phyloP scores from a whole-genome alignment of 2,329 filamentous ascomycete species.

The Nothopassalora personata region DNA sequence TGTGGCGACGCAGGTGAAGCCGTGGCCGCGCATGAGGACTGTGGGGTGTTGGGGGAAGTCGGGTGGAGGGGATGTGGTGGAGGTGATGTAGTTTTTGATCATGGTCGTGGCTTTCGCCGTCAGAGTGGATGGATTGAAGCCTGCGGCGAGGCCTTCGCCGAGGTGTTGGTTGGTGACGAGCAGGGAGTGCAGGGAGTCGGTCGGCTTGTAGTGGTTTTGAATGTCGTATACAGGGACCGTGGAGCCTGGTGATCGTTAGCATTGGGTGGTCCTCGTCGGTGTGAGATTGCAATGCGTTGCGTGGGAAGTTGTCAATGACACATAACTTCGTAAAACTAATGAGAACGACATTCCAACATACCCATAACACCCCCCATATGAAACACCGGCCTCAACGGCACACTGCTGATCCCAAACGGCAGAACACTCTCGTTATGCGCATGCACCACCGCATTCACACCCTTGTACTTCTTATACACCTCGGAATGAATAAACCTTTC shows the following conservation, averaged over 20 bases:
- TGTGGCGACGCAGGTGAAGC: constrained; percentile 40
- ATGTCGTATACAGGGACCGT: constrained; percentile 34
- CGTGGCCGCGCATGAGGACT: constrained; percentile 41
- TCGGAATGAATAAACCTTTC: constrained; percentile 43
- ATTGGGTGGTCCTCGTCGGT: neutral
- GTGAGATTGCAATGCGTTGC: neutral
- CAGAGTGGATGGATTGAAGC: constrained; percentile 26
- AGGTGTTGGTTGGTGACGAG: constrained; percentile 32
- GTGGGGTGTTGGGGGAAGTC: constrained; percentile 24
- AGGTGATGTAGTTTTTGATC: constrained; percentile 30
- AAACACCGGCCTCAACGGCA: constrained; percentile 39
- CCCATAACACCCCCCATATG: constrained; percentile 44
- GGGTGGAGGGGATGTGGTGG: constrained; percentile 12
- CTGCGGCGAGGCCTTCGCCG: constrained; percentile 32
- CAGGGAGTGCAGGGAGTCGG: constrained; percentile 28
- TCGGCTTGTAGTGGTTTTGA: constrained; percentile 27
- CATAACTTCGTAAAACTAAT: no score
- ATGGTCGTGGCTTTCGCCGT: constrained; percentile 26
- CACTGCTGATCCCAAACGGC: constrained; percentile 39
- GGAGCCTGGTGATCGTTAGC: constrained; percentile 7
- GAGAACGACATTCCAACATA: constrained; percentile 10
- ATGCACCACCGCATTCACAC: constrained; percentile 42
- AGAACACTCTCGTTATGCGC: constrained; percentile 40
- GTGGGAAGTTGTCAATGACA: neutral
- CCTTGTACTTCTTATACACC: constrained; percentile 42